Base-by-base conservation (phyloP, 1,284 basidiomycete genomes). In the Ganoderma multipileum region DNA sequence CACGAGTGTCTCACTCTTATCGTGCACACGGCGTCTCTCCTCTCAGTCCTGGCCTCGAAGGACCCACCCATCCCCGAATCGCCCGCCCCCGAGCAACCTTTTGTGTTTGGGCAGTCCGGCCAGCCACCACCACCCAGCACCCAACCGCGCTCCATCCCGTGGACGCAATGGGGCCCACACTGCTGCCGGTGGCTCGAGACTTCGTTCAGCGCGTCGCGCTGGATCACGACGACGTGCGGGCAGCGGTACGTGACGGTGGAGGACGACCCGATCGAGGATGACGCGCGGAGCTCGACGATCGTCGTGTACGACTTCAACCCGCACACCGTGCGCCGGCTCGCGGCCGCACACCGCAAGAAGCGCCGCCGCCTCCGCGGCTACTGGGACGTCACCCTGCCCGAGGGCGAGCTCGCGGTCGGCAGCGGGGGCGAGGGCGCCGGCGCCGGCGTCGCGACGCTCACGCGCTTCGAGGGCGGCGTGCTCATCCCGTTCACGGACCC, bases 161-260 rank as follows among this genome's bases (percentile, higher is more conserved):
- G 75, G 75, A 23, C 52, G 5, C 55, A 60, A 20, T 76, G 75
- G 75, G 75, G 75, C 38, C 72, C 74, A 0, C 59, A 66, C 7
- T 55, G 66, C 18, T 72, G 72, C 58, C 69, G 74, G 28, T 75
- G 70, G 71, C 68, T 76, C 55, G 69, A 72, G 38, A 71, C 70
- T 14, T 70, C 72, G 16, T 71, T 69, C 58, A 63, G 72, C 41
- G 71, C 72, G 1, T 72, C 65, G 23, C 71, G 73, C n/a, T 76
- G 75, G 75, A 76, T 76, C 67, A 76, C 75, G 20, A 73, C 72
- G 16, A 75, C 73, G 9, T 76, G 75, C 58, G 75, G 75, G n/a
- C 74, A 76, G 61, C 74, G 75, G 16, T 73, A 72, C 66, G 73
- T 73, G 39, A 71, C 70, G 3, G 71, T 73, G 23, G 73, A 72